Conservation (phyloP, 1,284 basidiomycete genomes). For the Pseudozyma sp. region DNA sequence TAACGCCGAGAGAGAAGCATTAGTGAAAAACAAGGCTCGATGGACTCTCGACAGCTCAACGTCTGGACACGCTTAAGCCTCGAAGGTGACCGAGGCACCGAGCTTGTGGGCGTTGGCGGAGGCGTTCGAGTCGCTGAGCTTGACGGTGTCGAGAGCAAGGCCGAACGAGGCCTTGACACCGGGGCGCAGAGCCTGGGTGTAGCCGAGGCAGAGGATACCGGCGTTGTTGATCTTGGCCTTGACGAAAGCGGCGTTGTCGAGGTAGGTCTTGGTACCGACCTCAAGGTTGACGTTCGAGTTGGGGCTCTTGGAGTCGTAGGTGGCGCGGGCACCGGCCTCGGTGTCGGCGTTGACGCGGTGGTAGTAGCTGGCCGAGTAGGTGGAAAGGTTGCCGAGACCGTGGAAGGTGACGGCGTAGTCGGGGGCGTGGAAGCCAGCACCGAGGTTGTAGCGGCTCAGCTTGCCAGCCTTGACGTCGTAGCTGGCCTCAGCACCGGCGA, state of each 20-base stretch:
- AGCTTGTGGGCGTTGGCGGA: slow-evolving; percentile 72
- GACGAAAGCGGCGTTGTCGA: slow-evolving; percentile 89
- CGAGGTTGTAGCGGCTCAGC: slow-evolving; percentile 90
- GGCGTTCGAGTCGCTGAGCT: slow-evolving; percentile 67
- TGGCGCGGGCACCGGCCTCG: slow-evolving; percentile 88
- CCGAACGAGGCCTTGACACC: slow-evolving; percentile 96
- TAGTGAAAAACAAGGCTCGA: background rate
- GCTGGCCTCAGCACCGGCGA: slow-evolving; percentile 92
- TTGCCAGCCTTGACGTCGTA: slow-evolving; percentile 96
- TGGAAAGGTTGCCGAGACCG: slow-evolving; percentile 92
- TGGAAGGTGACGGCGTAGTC: slow-evolving; percentile 97
- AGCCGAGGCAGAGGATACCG: slow-evolving; percentile 66
- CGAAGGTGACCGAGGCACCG: slow-evolving; percentile 74
- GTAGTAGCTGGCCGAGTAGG: slow-evolving; percentile 97
- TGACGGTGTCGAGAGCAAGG: slow-evolving; percentile 68
- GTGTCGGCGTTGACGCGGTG: slow-evolving; percentile 94
- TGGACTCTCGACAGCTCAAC: too few species aligned
- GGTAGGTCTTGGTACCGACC: slow-evolving; percentile 90
- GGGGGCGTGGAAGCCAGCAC: slow-evolving; percentile 92
- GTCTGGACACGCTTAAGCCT: slow-evolving; percentile 62
- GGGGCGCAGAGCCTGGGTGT: slow-evolving; percentile 72
- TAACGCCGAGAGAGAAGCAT: slow-evolving; percentile 6
- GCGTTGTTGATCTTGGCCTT: slow-evolving; percentile 99
- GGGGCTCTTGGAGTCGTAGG: slow-evolving; percentile 89
- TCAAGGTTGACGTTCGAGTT: slow-evolving; percentile 89